A percentile compares a stretch with the other conserved stretches of the same genome.
Conservation (phyloP, 179 eudicot species). For the Pouteria campechiana region DNA sequence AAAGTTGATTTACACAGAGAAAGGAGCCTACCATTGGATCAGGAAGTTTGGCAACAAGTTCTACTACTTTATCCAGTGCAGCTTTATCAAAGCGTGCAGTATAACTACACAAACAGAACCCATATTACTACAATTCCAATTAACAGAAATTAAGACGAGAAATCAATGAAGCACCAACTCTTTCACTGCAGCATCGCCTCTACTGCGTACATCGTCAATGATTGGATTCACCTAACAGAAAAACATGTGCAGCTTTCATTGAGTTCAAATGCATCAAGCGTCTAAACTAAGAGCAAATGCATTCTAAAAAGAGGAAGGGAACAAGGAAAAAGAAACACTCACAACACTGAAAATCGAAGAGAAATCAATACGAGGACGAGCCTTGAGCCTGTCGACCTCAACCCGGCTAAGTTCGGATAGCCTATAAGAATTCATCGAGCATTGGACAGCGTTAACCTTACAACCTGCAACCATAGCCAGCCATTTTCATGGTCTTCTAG, state of each 20-base stretch:
- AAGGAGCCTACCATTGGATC: conserved; percentile 65
- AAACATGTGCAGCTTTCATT: conserved; percentile 1
- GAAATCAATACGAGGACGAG: conserved; percentile 95
- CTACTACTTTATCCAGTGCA: conserved; percentile 49
- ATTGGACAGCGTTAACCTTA: conserved; percentile 24
- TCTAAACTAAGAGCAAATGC: neutral
- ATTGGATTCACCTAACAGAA: conserved; percentile 80
- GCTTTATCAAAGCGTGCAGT: conserved; percentile 79
- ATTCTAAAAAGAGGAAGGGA: neutral
- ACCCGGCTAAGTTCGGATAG: conserved; percentile 63
- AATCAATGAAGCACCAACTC: conserved; percentile 46
- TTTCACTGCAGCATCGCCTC: conserved; percentile 96
- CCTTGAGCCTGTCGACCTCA: conserved; percentile 71
- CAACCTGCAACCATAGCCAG: conserved; percentile 24
- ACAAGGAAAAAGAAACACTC: conserved; percentile 12
- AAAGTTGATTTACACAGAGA: neutral
- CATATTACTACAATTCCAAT: neutral
- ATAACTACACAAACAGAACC: conserved; percentile 36
- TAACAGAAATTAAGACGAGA: conserved; percentile 4
- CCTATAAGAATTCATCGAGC: conserved; percentile 91
- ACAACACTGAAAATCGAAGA: conserved; percentile 78
- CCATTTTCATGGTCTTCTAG: neutral
- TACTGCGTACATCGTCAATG: conserved; percentile 70
- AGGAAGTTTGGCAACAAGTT: conserved; percentile 60
- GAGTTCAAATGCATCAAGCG: neutral